Evolutionary conservation across 306 rosid genomes (phyloP), one percentile per base, ranked within the genome.

Genomic region (Lathyrus aphaca): DNA sequence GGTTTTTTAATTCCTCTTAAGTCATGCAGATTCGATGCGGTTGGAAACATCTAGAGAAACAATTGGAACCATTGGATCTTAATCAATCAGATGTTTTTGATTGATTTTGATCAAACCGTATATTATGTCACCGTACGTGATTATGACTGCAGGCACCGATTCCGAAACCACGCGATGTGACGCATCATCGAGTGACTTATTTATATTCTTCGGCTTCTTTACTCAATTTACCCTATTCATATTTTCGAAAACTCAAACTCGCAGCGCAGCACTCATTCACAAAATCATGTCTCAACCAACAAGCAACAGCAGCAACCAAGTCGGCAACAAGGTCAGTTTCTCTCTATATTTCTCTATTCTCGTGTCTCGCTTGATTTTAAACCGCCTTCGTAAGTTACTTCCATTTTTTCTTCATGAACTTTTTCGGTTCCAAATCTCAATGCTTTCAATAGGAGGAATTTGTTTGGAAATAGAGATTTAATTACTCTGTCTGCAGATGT

Each of bases 281-380:
- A 7, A 35, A 35, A 35, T 25, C 48, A 87, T 85, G 92, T 83
- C 74, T 75, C 96, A 69, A 43, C 79, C 86, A 29, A 64, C 77
- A 19, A 14, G 13, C 45, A 32, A 16, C 63, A 69, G 12, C 69
- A 74, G 16, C 78, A 68, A 78, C 73, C 38, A 32, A 32, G 38
- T 32, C 38, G 6, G 37, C 37, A 68, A 78, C 73, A 82, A 76
- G 92, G 96, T 85, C 35, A 49, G 56, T 71, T 38, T 21, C 13
- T 25, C 46, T 5, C 65, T 54, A 37, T 50, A 32, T 15, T 9
- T 11, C 27, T 69, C 61, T 65, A 37, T 58, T 23, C 43, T 45
- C 12, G 1, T 55, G 10, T 61, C 15, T 69, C 63, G 18, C 63
- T 84, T 81, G 29, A 1, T 51, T 11, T 54, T 15, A 30, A 6